Percentiles rank a stretch among this genome's conserved stretches.
These are phyloP conservation scores for Physaria fendleri DNA, from an alignment of 345 rosid genomes.

Conservation along the genomic window DNA sequence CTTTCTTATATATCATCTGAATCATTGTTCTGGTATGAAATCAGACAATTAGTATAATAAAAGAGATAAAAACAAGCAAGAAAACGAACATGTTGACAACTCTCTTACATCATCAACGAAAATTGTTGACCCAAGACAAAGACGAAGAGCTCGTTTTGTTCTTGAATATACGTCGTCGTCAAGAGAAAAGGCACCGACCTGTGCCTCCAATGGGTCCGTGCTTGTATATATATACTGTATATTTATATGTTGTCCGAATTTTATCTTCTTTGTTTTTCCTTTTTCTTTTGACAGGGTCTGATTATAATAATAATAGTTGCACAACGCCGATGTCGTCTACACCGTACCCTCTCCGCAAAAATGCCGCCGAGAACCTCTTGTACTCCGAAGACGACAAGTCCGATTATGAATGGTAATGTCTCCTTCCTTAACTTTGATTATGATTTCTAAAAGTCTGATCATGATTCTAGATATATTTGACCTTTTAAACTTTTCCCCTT, in stretches of 20 bases:
- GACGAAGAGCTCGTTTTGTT: conserved; percentile 76
- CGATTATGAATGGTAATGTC: conserved; percentile 28
- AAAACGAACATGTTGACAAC: conserved; percentile 25
- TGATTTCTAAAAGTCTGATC: background rate
- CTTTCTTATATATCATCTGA: background rate
- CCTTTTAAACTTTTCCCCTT: background rate
- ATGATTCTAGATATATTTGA: no score
- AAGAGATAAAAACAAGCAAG: background rate
- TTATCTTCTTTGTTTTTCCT: background rate
- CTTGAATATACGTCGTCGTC: conserved; percentile 50
- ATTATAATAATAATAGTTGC: conserved; percentile 8
- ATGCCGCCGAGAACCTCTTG: conserved; percentile 54
- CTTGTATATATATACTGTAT: background rate
- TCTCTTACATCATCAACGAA: background rate
- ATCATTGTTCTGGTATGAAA: background rate
- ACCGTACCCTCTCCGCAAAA: conserved; percentile 32
- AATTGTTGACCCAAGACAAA: conserved; percentile 49
- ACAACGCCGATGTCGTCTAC: conserved; percentile 28
- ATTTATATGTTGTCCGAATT: background rate
- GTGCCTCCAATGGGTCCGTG: conserved; percentile 1
- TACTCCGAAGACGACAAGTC: conserved; percentile 30
- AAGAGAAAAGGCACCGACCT: conserved; percentile 41
- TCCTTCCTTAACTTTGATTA: background rate
- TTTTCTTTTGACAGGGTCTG: conserved; percentile 22
- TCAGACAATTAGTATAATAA: background rate